Conservation (phyloP, 2,329 filamentous ascomycete genomes). For the Fusarium sp. region DNA sequence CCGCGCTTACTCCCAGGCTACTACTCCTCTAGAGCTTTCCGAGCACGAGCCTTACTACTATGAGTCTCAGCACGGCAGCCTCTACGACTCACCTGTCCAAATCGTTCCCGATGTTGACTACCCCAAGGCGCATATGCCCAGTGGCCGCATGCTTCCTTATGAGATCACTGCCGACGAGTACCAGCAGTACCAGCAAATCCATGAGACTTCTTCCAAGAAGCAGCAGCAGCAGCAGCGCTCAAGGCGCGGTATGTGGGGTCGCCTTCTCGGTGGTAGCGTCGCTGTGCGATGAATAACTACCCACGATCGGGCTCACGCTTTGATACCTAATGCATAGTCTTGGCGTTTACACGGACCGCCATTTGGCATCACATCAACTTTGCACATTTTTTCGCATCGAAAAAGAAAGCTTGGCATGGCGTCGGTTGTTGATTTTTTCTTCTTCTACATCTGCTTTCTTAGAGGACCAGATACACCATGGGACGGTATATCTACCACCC, state of each 20-base stretch:
- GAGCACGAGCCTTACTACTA: constrained; percentile 56
- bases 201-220: constrained; percentile 61
- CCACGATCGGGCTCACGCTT: constrained; percentile 4
- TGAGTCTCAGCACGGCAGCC: constrained; percentile 51
- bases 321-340: constrained; percentile 32
- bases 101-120: constrained; percentile 56
- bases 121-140: constrained; percentile 49
- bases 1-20: constrained; percentile 61
- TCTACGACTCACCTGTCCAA: constrained; percentile 63
- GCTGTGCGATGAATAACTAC: constrained; percentile 50
- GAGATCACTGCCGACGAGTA: constrained; percentile 66
- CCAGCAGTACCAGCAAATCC: constrained; percentile 54
- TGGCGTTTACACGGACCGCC: constrained; percentile 39
- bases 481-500: constrained; percentile 17
- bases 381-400: constrained; percentile 31
- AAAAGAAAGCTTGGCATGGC: constrained; percentile 40
- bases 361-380: constrained; percentile 33
- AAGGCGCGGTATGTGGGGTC: constrained; percentile 62
- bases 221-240: constrained; percentile 57
- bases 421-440: constrained; percentile 23
- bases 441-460: constrained; percentile 24
- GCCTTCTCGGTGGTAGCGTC: constrained; percentile 62
- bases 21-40: constrained; percentile 62
- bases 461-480: constrained; percentile 37
- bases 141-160: constrained; percentile 60